Evolutionary conservation across 2,329 filamentous ascomycete species (phyloP).

Genomic region (Verticillium tricorpus): DNA sequence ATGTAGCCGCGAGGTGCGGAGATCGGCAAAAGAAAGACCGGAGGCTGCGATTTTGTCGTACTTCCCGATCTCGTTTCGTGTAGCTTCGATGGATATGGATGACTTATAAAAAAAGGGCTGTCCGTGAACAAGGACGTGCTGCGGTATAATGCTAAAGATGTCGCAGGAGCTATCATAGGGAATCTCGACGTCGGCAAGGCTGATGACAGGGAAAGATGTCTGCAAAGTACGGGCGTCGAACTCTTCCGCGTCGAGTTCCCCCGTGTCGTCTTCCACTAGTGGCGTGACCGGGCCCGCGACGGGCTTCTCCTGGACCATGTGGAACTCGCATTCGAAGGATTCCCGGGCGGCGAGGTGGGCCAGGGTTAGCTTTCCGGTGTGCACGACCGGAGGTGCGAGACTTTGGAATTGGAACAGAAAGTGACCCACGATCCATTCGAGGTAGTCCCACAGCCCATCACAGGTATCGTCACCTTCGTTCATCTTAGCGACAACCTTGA

Average conservation of each 20-base stretch:
- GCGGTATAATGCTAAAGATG: not conserved
- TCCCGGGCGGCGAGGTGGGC: slow-evolving; percentile 3
- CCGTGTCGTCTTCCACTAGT: not conserved
- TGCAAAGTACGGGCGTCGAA: not conserved
- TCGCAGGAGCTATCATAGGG: not conserved
- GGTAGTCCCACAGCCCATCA: slow-evolving; percentile 8
- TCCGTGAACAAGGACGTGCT: not conserved
- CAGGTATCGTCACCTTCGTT: slow-evolving; percentile 4
- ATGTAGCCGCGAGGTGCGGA: not conserved
- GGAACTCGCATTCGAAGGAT: not conserved
- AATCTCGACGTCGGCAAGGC: not conserved
- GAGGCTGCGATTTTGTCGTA: not conserved
- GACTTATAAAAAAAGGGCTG: not conserved
- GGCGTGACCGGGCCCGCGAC: not conserved
- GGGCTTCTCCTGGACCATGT: slow-evolving; percentile 3
- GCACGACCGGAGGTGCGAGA: slow-evolving; percentile 4
- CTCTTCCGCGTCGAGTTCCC: not conserved
- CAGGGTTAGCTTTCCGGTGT: slow-evolving; percentile 9
- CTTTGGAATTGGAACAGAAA: slow-evolving; percentile 5
- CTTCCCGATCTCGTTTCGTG: not conserved
- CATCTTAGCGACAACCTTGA: slow-evolving; percentile 5
- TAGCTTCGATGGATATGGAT: not conserved
- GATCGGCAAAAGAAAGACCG: not conserved
- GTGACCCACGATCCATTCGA: slow-evolving; percentile 5
- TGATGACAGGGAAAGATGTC: not conserved